Base-by-base conservation (phyloP, 257 asterid genomes). In the Haberlea rhodopensis region DNA sequence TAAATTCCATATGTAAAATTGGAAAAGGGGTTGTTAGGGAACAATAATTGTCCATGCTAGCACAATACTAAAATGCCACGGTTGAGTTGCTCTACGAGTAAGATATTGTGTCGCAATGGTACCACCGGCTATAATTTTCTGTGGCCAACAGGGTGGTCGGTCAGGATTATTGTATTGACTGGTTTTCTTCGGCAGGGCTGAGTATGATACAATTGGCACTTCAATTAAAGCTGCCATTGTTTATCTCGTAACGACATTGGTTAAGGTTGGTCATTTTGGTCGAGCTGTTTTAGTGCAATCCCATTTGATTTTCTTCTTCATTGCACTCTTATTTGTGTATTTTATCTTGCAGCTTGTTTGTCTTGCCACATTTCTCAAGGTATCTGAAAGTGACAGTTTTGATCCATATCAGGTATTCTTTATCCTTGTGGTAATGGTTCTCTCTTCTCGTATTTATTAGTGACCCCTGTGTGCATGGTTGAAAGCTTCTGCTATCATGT, bases 151-250 rank as follows among this genome's bases (percentile, higher is more conserved):
- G 51, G 8, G 19, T 5, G 51, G 20, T 43, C 20, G 6, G 51
- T 43, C 51, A 7, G 2, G 51, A 43, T 43, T 63, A 4, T 29
- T 49, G 28, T 32, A 37, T 66, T 58, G 66, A 56, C 32, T 57
- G 16, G 55, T 66, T 46, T 61, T 58, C 31, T 73, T 66, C 11
- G 53, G 57, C 83, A 94, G 99, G 81, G 90, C 96, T 9, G 99
- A 94, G 84, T 94, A 90, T 72, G 99, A 90, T 77, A 94, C 99
- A 0, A 81, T 94, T 27, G 96, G 97, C 57, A 94, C 99, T 66
- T 94, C 97, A 7, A 73, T 86, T 71, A 90, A 79, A 79, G 55
- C 97, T 45, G 95, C 95, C 22, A 81, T 80, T 54, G 97, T 90
- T 68, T 94, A 94, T 75, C 95, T 87, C 43, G 78, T 77, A 22